Base-by-base conservation (phyloP, 1,284 basidiomycete genomes). In the Ceratobasidium sp. region DNA sequence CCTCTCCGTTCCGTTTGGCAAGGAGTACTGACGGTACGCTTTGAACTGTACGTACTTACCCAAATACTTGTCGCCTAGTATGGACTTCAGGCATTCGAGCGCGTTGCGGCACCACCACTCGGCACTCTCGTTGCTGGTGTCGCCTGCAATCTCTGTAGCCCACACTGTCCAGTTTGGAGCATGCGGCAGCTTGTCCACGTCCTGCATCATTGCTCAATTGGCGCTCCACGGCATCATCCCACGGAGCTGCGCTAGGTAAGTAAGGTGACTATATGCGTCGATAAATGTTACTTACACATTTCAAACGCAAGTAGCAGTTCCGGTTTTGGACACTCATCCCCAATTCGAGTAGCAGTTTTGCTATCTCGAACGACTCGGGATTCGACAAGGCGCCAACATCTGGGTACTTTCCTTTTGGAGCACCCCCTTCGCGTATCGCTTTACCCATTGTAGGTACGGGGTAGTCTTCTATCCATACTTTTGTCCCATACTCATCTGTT, bases 41-140 rank as follows among this genome's bases (percentile, higher is more conserved):
- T 46, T 68, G 23, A 26, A 68, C 18, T 49, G 12, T 15, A 28
- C 53, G 26, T 18, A 18, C 28, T 33, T 70, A 3, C 46, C 46
- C 33, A 80, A 9, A 26, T 70, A 60, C 23, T 80, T 80, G 26
- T 68, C 46, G 18, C 66, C 9, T 1, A 80, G 61, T 39, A 87
- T 71, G 42, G 10, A 86, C 80, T 44, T 83, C 84, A 51, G 84
- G 83, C 0, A 86, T 81, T 23, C 84, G 83, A 71, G 28, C n/a
- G 15, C 46, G n/a, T 86, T 81, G 0, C 83, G 60, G 9, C 66
- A 51, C 82, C 85, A 86, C 0, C 85, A 63, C 61, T 86, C 83
- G 0, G 85, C 64, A 9, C 81, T 79, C 66, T 82, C 83, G 0
- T 63, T 55, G 44, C 75, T 80, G 46, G 0, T 40, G 20, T 3